Evolutionary conservation across 208 protist genomes (phyloP).

Genomic region (Angomonas deanei): DNA sequence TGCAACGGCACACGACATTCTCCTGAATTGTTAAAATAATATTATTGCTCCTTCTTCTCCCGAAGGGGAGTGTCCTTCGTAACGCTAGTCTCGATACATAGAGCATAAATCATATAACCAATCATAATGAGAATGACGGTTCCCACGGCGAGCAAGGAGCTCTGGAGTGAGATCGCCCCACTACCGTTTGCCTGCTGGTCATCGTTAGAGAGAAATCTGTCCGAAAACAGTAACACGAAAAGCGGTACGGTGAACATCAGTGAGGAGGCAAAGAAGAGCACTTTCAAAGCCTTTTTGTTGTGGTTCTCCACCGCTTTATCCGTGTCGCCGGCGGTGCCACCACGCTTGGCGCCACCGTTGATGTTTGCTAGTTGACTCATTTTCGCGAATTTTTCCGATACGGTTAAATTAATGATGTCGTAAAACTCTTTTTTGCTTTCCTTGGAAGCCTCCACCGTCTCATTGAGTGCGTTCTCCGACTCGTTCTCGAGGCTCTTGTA

Average conservation of each 20-base stretch:
- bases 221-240: constrained; percentile 39
- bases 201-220: background rate
- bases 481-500: constrained; percentile 44
- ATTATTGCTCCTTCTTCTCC: constrained; percentile 37
- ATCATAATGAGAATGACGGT: constrained; percentile 39
- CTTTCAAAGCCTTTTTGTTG: constrained; percentile 30
- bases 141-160: constrained; percentile 31
- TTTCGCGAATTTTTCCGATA: constrained; percentile 49
- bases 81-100: constrained; percentile 31
- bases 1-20: too few species aligned
- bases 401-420: constrained; percentile 21
- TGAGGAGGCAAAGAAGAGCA: constrained; percentile 48
- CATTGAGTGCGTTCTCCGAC: constrained; percentile 14
- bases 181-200: background rate
- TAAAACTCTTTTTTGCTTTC: constrained; percentile 47
- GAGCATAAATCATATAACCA: constrained; percentile 58
- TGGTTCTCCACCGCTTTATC: constrained; percentile 5
- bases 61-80: background rate
- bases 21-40: too few species aligned
- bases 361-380: constrained; percentile 22
- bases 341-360: background rate
- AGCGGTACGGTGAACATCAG: constrained; percentile 74
- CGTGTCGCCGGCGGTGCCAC: background rate
- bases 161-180: background rate
- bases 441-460: constrained; percentile 30